A percentile compares a stretch with the other conserved stretches of the same genome.
Evolutionary conservation across 371 early-diverging fungal species (phyloP).

Genomic region (Mucor circinelloides): DNA sequence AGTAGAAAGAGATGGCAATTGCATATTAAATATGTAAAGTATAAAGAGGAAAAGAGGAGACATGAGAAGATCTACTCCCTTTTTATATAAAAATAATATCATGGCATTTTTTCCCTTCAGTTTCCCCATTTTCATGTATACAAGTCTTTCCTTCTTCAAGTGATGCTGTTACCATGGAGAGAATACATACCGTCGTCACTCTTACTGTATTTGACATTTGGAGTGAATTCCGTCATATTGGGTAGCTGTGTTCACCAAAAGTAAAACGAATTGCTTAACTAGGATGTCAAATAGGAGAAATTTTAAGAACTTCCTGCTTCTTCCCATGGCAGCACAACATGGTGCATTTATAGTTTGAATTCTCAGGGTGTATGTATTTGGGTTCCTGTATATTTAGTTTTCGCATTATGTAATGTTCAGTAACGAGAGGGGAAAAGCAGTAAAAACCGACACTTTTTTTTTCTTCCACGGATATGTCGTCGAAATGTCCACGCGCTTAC

Average conservation of each 20-base stretch:
- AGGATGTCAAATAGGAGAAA: not conserved
- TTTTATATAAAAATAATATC: not conserved
- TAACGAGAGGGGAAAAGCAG: not conserved
- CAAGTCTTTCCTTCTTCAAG: not conserved
- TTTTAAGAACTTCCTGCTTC: not conserved
- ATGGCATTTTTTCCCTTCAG: not conserved
- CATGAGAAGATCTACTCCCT: not conserved
- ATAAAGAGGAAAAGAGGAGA: not conserved
- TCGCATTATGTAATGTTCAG: not conserved
- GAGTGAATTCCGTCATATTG: not conserved
- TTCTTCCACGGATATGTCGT: not conserved
- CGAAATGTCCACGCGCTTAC: not conserved
- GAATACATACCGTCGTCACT: not conserved
- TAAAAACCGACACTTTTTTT: not conserved
- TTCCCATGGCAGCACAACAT: not conserved
- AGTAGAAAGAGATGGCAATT: slow-evolving; percentile 17
- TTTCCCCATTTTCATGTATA: not conserved
- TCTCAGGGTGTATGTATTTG: not conserved
- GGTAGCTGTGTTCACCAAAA: too few relatives aligned
- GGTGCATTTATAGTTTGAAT: not conserved
- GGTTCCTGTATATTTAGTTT: not conserved
- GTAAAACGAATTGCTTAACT: not conserved
- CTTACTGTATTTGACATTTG: not conserved
- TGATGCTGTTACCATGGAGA: not conserved
- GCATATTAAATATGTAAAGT: slow-evolving; percentile 10